Evolutionary conservation across 768 basidiomycete species (phyloP).

Genomic region (Pluteus cervinus): DNA sequence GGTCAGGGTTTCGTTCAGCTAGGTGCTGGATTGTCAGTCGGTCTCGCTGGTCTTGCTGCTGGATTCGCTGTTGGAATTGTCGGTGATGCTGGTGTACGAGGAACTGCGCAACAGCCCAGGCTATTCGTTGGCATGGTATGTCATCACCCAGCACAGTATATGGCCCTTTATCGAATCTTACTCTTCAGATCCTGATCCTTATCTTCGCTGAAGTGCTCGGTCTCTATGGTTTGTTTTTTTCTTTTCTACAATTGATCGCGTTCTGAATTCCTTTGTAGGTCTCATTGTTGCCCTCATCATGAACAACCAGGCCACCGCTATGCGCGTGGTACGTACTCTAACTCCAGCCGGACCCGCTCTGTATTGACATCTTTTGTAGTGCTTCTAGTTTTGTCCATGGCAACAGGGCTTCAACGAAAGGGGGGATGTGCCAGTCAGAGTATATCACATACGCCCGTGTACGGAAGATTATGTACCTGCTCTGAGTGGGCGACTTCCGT

Average conservation of each 20-base stretch:
- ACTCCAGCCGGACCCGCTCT: too few species aligned
- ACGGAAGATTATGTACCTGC: too few species aligned
- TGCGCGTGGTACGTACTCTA: constrained; percentile 19
- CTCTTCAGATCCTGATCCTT: constrained; percentile 82
- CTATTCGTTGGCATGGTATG: constrained; percentile 89
- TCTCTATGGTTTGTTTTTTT: constrained; percentile 62
- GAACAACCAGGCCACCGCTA: constrained; percentile 63
- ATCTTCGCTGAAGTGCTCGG: constrained; percentile 96
- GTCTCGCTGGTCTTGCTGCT: constrained; percentile 91
- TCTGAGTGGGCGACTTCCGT: too few species aligned
- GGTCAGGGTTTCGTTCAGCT: constrained; percentile 93
- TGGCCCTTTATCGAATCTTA: constrained; percentile 5
- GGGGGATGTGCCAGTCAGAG: too few species aligned
- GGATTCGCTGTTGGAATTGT: constrained; percentile 99
- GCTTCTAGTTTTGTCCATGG: too few species aligned
- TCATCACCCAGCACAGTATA: background rate
- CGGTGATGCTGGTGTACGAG: constrained; percentile 97
- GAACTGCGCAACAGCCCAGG: constrained; percentile 93
- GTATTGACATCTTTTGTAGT: too few species aligned
- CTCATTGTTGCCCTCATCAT: constrained; percentile 95
- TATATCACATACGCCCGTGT: too few species aligned
- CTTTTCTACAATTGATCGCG: background rate
- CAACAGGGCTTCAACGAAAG: too few species aligned
- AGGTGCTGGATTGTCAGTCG: constrained; percentile 89
- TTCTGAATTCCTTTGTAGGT: constrained; percentile 26